Evolutionary conservation across 805 yeast genomes (phyloP).

Genomic region (Kodamaea jinghongensis): DNA sequence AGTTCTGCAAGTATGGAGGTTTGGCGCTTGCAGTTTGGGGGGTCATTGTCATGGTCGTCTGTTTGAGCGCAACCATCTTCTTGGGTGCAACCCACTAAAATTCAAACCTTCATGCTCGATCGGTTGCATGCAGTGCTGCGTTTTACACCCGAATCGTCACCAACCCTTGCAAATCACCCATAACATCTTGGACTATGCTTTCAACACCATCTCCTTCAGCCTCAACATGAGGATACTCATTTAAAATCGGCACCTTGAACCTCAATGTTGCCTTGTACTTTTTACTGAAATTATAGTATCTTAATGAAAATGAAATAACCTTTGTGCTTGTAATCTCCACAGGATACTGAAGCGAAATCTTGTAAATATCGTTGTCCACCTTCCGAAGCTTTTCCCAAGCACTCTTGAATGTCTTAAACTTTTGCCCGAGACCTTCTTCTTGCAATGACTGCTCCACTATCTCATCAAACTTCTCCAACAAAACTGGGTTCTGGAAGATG

Average conservation of each 20-base stretch:
- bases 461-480: neutral
- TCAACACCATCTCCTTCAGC: neutral
- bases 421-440: constrained; percentile 7
- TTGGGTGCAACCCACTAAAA: constrained; percentile 36
- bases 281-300: constrained; percentile 16
- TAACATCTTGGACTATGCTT: neutral
- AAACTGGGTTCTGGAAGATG: neutral
- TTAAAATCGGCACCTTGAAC: constrained; percentile 3
- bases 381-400: constrained; percentile 18
- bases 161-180: neutral
- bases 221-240: constrained; percentile 3
- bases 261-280: constrained; percentile 14
- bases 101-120: too few species aligned
- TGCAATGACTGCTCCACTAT: neutral
- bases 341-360: constrained; percentile 29
- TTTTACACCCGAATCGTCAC: neutral
- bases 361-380: constrained; percentile 31
- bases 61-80: constrained; percentile 49
- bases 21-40: constrained; percentile 53
- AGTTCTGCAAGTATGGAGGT: constrained; percentile 37
- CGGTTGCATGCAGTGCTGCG: too few species aligned
- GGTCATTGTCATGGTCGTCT: constrained; percentile 50
- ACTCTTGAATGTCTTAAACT: constrained; percentile 16
- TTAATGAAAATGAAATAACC: constrained; percentile 12
- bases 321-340: constrained; percentile 12